phyloP scores from a whole-genome alignment of 2,329 filamentous ascomycete species.

The Rutstroemia sydowiana region DNA sequence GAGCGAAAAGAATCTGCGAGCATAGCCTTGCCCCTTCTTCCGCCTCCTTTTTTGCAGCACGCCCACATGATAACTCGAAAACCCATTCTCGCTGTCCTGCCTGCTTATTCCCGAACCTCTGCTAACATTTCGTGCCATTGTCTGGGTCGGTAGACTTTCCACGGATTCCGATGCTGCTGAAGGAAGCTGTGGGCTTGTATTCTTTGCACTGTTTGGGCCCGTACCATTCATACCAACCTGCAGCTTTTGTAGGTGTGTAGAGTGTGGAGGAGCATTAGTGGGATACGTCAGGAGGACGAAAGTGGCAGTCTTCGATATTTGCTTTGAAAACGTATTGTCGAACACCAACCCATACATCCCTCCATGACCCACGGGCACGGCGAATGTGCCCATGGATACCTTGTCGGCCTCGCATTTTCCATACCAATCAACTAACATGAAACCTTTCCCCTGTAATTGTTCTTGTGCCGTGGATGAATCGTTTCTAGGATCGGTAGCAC shows the following conservation, averaged over 20 bases:
- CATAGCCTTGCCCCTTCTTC: slow-evolving; percentile 91
- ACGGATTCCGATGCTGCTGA: slow-evolving; percentile 46
- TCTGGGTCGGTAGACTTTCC: slow-evolving; percentile 53
- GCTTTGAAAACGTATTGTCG: slow-evolving; percentile 98
- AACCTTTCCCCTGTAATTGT: slow-evolving; percentile 57
- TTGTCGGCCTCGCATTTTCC: slow-evolving; percentile 96
- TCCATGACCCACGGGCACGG: slow-evolving; percentile 65
- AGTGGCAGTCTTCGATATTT: slow-evolving; percentile 86
- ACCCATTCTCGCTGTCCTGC: slow-evolving; percentile 40
- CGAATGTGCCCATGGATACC: slow-evolving; percentile 82
- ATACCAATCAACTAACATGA: slow-evolving; percentile 71
- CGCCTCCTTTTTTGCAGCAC: slow-evolving; percentile 81
- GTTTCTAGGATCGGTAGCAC: slow-evolving; percentile 51
- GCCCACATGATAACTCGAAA: slow-evolving; percentile 67
- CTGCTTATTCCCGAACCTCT: slow-evolving; percentile 45
- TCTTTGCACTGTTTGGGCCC: slow-evolving; percentile 41
- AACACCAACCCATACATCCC: slow-evolving; percentile 97
- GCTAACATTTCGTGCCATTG: slow-evolving; percentile 22
- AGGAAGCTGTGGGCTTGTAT: slow-evolving; percentile 39
- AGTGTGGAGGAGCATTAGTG: slow-evolving; percentile 69
- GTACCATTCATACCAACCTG: slow-evolving; percentile 30
- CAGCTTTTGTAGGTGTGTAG: slow-evolving; percentile 58
- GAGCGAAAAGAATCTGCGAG: slow-evolving; percentile 87
- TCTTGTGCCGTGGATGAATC: slow-evolving; percentile 55
- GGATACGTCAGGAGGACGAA: slow-evolving; percentile 94